Percentiles rank a stretch among this genome's conserved stretches.
Conservation (phyloP, 2,329 filamentous ascomycete species). For the Ceratocystis cubensis region DNA sequence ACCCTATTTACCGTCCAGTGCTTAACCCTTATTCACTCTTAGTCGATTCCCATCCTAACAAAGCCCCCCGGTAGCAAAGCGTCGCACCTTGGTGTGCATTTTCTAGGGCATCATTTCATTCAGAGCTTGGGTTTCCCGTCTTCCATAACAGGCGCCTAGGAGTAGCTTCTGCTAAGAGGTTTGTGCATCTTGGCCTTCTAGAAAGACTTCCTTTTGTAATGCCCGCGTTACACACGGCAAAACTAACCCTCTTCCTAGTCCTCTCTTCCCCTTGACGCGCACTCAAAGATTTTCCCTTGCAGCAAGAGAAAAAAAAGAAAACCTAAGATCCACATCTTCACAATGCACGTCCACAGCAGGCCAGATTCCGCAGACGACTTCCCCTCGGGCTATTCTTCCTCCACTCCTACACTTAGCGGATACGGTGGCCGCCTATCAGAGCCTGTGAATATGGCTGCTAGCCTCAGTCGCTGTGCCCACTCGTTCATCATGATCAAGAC, state of each 20-base stretch:
- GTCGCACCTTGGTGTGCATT: too few species aligned
- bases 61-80: too few species aligned
- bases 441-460: conserved; percentile 16
- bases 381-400: neutral
- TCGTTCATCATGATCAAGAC: conserved; percentile 55
- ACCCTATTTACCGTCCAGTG: too few species aligned
- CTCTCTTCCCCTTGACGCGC: neutral
- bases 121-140: too few species aligned
- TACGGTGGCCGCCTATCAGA: neutral
- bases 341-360: conserved; percentile 6
- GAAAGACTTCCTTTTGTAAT: neutral
- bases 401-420: neutral
- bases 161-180: too few species aligned
- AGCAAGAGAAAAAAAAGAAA: conserved; percentile 6
- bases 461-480: conserved; percentile 40
- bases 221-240: neutral
- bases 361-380: conserved; percentile 1
- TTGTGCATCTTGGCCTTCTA: too few species aligned
- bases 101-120: too few species aligned
- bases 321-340: neutral
- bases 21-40: too few species aligned
- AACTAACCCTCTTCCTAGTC: neutral
- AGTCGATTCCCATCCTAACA: too few species aligned
- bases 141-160: too few species aligned
- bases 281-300: neutral